Evolutionary conservation across 805 yeast genomes (phyloP).

Genomic region (Cephaloascus fragrans): DNA sequence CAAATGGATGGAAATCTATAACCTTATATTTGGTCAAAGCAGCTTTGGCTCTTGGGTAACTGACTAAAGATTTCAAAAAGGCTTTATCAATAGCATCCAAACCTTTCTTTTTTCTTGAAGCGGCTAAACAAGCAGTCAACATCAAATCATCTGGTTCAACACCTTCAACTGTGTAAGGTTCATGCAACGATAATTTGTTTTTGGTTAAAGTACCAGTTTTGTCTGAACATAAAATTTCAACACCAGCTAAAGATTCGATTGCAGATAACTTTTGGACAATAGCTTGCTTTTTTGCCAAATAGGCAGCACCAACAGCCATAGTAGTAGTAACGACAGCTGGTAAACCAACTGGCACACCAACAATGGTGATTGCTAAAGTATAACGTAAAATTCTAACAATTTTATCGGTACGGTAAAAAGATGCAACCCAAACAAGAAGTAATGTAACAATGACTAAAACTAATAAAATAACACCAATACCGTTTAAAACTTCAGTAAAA

Average conservation of each 20-base stretch:
- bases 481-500: slow-evolving; percentile 94
- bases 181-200: slow-evolving; percentile 91
- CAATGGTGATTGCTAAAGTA: slow-evolving; percentile 91
- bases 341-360: slow-evolving; percentile 98
- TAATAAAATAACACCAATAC: slow-evolving; percentile 89
- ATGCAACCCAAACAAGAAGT: slow-evolving; percentile 84
- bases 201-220: slow-evolving; percentile 97
- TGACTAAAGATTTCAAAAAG: slow-evolving; percentile 81
- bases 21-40: slow-evolving; percentile 92
- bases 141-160: slow-evolving; percentile 92
- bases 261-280: slow-evolving; percentile 96
- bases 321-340: slow-evolving; percentile 98
- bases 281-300: slow-evolving; percentile 94
- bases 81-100: slow-evolving; percentile 96
- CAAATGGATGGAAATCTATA: slow-evolving; percentile 93
- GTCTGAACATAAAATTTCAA: slow-evolving; percentile 95
- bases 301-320: slow-evolving; percentile 99
- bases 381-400: slow-evolving; percentile 84
- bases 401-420: slow-evolving; percentile 85
- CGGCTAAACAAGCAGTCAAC: slow-evolving; percentile 97
- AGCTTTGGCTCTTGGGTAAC: slow-evolving; percentile 86
- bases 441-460: slow-evolving; percentile 83
- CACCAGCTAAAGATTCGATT: slow-evolving; percentile 95
- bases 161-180: slow-evolving; percentile 97
- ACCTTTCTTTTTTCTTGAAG: slow-evolving; percentile 97